Percentiles rank a stretch among this genome's conserved stretches.
Conservation (phyloP, 2,329 filamentous ascomycete species). For the Colletotrichum godetiae region DNA sequence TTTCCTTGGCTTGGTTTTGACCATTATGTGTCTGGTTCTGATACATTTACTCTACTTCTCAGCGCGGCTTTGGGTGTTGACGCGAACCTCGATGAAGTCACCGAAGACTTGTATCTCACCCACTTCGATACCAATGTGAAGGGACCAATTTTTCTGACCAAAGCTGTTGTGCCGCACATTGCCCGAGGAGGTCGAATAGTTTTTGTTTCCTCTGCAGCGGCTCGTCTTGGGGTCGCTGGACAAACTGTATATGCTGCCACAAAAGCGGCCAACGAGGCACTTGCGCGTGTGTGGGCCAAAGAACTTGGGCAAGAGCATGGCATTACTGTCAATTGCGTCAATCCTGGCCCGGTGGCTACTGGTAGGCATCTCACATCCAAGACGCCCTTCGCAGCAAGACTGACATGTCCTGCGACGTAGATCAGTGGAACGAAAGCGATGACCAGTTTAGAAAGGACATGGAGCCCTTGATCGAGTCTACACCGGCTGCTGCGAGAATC, state of each 20-base stretch:
- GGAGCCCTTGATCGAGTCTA: conserved; percentile 45
- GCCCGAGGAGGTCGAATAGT: conserved; percentile 45
- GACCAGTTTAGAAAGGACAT: conserved; percentile 45
- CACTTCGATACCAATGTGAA: conserved; percentile 23
- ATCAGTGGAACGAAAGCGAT: conserved; percentile 42
- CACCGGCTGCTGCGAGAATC: conserved; percentile 44
- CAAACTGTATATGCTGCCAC: conserved; percentile 47
- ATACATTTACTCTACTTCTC: neutral
- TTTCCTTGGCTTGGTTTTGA: no score
- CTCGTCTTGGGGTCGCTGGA: conserved; percentile 42
- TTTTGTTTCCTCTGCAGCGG: conserved; percentile 45
- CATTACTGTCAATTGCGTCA: conserved; percentile 45
- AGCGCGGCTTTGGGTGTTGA: neutral
- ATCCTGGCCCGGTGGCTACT: conserved; percentile 44
- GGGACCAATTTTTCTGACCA: conserved; percentile 43
- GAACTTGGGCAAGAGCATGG: conserved; percentile 44
- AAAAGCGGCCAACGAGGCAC: conserved; percentile 46
- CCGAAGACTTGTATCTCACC: neutral
- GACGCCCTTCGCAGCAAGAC: neutral
- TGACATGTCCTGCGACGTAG: conserved; percentile 4
- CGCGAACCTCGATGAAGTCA: conserved; percentile 5
- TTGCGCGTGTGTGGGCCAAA: conserved; percentile 44
- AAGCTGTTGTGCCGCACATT: conserved; percentile 44
- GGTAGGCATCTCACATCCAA: neutral
- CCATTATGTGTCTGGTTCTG: neutral